Percentiles rank a stretch among this genome's conserved stretches.
Conservation (phyloP, 345 rosid genomes). For the Psidium friedrichsthalianum region DNA sequence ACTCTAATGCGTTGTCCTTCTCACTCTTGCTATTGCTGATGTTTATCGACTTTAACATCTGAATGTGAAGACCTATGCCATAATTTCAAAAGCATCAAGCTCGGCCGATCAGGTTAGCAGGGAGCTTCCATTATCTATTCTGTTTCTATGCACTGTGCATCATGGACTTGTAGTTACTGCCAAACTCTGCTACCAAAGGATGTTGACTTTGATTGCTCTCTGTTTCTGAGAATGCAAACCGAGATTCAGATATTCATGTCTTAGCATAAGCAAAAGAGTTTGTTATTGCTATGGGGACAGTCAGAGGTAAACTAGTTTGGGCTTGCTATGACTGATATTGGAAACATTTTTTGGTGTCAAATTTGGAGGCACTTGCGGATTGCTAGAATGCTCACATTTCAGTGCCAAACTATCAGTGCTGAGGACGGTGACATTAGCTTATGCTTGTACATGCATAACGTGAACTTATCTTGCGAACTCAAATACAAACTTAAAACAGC, state of each 20-base stretch:
- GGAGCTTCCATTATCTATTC: background rate
- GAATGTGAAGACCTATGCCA: slow-evolving; percentile 31
- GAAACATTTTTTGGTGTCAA: background rate
- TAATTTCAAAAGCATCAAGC: slow-evolving; percentile 46
- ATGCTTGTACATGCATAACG: background rate
- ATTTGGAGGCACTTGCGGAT: background rate
- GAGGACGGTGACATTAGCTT: background rate
- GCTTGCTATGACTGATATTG: background rate
- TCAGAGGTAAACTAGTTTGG: background rate
- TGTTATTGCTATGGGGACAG: background rate
- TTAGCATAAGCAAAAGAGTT: background rate
- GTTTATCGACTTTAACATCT: background rate
- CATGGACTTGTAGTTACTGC: background rate
- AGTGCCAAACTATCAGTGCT: background rate
- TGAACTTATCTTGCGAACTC: background rate
- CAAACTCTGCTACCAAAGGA: background rate
- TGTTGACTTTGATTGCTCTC: background rate
- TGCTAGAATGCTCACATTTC: background rate
- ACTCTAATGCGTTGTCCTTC: background rate
- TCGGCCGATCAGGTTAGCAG: slow-evolving; percentile 26
- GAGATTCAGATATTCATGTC: background rate
- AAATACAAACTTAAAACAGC: background rate
- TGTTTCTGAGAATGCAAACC: background rate
- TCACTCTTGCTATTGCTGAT: background rate
- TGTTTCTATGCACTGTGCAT: background rate